These are phyloP conservation scores for Scedosporium boydii DNA, from an alignment of 2,329 filamentous ascomycete genomes.

Conservation along the genomic window DNA sequence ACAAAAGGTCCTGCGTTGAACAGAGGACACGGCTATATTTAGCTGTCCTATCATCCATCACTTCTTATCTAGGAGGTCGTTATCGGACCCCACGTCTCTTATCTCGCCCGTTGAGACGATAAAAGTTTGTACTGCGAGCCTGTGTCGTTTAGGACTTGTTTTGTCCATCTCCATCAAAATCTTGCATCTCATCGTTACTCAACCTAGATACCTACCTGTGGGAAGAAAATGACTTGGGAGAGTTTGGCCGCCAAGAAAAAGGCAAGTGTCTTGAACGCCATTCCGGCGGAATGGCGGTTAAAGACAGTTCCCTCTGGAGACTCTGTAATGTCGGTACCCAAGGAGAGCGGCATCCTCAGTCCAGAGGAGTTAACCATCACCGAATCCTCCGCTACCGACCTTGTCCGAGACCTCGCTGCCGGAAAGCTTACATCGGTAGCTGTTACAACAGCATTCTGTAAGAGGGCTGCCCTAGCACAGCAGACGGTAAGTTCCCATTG, in stretches of 20 bases:
- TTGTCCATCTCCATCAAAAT: too few species aligned
- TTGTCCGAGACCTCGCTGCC: constrained; percentile 17
- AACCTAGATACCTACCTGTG: too few species aligned
- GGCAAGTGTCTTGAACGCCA: constrained; percentile 4
- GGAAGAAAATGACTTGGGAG: not conserved
- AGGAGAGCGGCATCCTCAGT: not conserved
- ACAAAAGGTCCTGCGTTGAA: too few species aligned
- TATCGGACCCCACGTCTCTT: too few species aligned
- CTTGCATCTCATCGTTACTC: too few species aligned
- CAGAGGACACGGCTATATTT: too few species aligned
- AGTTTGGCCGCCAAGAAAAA: not conserved
- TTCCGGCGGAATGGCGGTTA: constrained; percentile 14
- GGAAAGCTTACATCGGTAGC: constrained; percentile 25
- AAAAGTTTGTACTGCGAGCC: too few species aligned
- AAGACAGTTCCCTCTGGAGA: not conserved
- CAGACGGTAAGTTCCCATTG: constrained; percentile 34
- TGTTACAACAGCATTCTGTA: constrained; percentile 42
- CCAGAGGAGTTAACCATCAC: not conserved
- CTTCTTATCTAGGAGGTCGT: too few species aligned
- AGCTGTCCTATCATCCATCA: too few species aligned
- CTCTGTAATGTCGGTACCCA: not conserved
- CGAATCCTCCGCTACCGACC: constrained; percentile 12
- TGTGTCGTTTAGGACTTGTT: too few species aligned
- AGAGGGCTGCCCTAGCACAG: constrained; percentile 44
- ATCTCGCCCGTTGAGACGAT: too few species aligned